These are phyloP conservation scores for Rhynchosporium secalis DNA, from an alignment of 2,329 filamentous ascomycete genomes.

Conservation along the genomic window DNA sequence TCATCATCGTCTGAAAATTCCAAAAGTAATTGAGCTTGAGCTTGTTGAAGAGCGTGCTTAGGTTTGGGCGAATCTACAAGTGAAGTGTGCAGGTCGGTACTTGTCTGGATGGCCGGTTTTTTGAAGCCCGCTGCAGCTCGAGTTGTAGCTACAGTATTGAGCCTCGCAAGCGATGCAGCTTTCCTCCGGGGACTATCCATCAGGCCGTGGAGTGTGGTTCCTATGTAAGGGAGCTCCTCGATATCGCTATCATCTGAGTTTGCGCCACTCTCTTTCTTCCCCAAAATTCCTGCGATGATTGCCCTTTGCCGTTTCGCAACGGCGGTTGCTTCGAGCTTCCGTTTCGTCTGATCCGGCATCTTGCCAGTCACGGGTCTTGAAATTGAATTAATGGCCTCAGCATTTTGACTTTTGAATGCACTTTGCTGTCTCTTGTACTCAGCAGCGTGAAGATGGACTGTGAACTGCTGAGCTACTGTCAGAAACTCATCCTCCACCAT, in stretches of 20 bases:
- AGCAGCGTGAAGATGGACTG: slow-evolving; percentile 72
- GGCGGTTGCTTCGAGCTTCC: slow-evolving; percentile 40
- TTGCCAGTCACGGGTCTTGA: slow-evolving; percentile 42
- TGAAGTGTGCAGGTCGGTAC: slow-evolving; percentile 13
- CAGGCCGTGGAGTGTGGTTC: slow-evolving; percentile 45
- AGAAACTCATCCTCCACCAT: slow-evolving; percentile 86
- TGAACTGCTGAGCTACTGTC: slow-evolving; percentile 66
- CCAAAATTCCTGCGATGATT: slow-evolving; percentile 33
- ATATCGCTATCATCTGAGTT: slow-evolving; percentile 39
- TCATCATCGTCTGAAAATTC: slow-evolving; percentile 31
- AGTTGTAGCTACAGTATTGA: slow-evolving; percentile 31
- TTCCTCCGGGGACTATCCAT: slow-evolving; percentile 45
- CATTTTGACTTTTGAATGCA: slow-evolving; percentile 55
- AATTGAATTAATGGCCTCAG: slow-evolving; percentile 45
- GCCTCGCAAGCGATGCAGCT: slow-evolving; percentile 36
- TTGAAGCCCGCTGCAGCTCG: slow-evolving; percentile 40
- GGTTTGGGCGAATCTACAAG: slow-evolving; percentile 21
- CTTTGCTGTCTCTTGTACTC: slow-evolving; percentile 71
- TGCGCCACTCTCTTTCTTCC: slow-evolving; percentile 29
- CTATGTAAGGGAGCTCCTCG: slow-evolving; percentile 38
- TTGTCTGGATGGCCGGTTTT: slow-evolving; percentile 24
- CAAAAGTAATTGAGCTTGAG: slow-evolving; percentile 16
- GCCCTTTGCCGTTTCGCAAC: slow-evolving; percentile 43
- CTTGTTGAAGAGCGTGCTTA: slow-evolving; percentile 9
- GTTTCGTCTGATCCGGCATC: slow-evolving; percentile 36